These are phyloP conservation scores for Murraya paniculata DNA, from an alignment of 345 rosid genomes.

Conservation along the genomic window DNA sequence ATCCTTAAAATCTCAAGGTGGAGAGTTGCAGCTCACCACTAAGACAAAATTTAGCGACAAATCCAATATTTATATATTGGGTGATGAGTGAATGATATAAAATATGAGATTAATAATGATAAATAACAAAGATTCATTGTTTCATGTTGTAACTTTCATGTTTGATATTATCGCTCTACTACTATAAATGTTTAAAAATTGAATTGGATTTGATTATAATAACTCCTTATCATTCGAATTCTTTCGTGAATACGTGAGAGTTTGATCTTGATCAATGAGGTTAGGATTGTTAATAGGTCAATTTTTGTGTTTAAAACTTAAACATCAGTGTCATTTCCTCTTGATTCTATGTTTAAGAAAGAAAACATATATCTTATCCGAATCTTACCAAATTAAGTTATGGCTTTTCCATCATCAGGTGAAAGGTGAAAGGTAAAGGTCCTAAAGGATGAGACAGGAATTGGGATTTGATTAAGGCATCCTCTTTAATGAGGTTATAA, in stretches of 20 bases:
- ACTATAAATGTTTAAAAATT: no score
- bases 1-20: no score
- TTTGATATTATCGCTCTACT: not conserved
- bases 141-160: not conserved
- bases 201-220: not conserved
- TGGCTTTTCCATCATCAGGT: not conserved
- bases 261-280: not conserved
- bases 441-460: not conserved
- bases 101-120: no score
- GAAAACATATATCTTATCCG: not conserved
- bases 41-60: no score
- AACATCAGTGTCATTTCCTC: not conserved
- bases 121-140: no score
- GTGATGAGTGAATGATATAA: no score
- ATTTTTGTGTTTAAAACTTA: not conserved
- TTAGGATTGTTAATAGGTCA: not conserved
- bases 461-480: not conserved
- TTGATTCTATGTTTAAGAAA: not conserved
- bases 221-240: not conserved
- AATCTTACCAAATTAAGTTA: slow-evolving; percentile 3
- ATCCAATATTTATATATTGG: no score
- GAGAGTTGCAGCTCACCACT: no score
- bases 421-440: not conserved
- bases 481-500: not conserved
- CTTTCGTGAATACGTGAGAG: not conserved